Evolutionary conservation across 495 filamentous ascomycete species (phyloP).

Genomic region (Usnea hakonensis): DNA sequence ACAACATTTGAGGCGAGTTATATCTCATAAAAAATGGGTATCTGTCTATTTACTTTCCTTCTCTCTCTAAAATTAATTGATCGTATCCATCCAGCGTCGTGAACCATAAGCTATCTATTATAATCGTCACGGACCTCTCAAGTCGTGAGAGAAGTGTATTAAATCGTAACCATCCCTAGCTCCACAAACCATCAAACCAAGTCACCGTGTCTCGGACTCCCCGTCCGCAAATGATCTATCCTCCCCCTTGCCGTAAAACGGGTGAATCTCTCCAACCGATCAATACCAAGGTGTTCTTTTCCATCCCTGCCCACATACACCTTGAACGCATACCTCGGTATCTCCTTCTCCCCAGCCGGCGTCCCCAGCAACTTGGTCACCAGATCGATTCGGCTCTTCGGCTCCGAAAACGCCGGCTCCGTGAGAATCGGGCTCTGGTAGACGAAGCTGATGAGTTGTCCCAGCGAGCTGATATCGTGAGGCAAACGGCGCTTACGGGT

Average conservation of each 20-base stretch:
- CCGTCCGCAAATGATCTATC: neutral
- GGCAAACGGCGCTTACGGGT: constrained; percentile 53
- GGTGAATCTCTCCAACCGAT: constrained; percentile 40
- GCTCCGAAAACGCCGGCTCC: constrained; percentile 57
- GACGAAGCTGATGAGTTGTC: constrained; percentile 69
- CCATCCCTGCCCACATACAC: constrained; percentile 54
- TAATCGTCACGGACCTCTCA: neutral
- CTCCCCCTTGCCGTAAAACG: neutral
- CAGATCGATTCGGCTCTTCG: constrained; percentile 52
- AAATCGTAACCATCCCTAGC: neutral
- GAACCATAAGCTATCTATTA: constrained; percentile 7
- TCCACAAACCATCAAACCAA: neutral
- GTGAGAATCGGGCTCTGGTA: constrained; percentile 59
- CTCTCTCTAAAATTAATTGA: neutral
- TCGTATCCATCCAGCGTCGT: neutral
- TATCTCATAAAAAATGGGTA: neutral
- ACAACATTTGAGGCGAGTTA: neutral
- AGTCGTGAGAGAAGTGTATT: neutral
- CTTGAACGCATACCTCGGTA: constrained; percentile 54
- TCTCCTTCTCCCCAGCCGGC: constrained; percentile 39
- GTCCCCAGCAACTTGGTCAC: constrained; percentile 49
- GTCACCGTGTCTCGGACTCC: neutral
- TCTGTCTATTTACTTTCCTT: neutral
- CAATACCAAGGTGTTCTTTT: constrained; percentile 58
- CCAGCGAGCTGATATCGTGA: constrained; percentile 60